phyloP scores from a whole-genome alignment of 2,329 filamentous ascomycete species.

The Hirsutella thompsonii region DNA sequence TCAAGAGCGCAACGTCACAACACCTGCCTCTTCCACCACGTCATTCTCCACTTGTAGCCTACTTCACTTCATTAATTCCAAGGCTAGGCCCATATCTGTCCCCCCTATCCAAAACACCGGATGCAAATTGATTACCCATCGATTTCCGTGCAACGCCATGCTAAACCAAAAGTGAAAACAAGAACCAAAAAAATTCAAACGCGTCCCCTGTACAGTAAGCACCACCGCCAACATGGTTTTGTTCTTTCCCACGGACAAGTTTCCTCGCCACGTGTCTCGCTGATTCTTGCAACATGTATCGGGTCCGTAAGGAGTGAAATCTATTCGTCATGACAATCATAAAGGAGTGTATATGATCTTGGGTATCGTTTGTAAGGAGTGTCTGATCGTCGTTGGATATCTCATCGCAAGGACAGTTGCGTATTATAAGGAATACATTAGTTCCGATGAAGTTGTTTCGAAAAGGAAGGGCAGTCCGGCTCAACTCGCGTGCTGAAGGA shows the following conservation, averaged over 20 bases:
- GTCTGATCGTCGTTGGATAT: not conserved
- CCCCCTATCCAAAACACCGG: not conserved
- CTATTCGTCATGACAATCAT: constrained; percentile 23
- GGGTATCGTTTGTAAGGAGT: constrained; percentile 9
- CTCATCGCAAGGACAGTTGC: constrained; percentile 17
- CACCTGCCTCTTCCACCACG: no score
- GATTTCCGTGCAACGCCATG: constrained; percentile 3
- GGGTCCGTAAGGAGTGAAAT: constrained; percentile 8
- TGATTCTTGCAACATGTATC: not conserved
- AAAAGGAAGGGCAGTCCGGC: not conserved
- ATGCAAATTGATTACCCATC: not conserved
- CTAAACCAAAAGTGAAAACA: not conserved
- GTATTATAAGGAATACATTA: constrained; percentile 17
- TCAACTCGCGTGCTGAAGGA: constrained; percentile 11
- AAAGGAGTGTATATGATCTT: constrained; percentile 16
- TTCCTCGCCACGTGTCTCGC: constrained; percentile 5
- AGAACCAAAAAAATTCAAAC: no score
- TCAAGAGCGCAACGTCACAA: no score
- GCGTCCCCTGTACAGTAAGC: not conserved
- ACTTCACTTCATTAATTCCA: not conserved
- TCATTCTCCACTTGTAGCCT: no score
- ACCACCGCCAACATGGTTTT: not conserved
- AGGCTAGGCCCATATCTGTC: not conserved
- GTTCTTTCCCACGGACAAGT: not conserved
- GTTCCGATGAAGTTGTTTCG: constrained; percentile 6